Conservation (phyloP, 352 stramenopile species). For the Globisporangium iwayamae region DNA sequence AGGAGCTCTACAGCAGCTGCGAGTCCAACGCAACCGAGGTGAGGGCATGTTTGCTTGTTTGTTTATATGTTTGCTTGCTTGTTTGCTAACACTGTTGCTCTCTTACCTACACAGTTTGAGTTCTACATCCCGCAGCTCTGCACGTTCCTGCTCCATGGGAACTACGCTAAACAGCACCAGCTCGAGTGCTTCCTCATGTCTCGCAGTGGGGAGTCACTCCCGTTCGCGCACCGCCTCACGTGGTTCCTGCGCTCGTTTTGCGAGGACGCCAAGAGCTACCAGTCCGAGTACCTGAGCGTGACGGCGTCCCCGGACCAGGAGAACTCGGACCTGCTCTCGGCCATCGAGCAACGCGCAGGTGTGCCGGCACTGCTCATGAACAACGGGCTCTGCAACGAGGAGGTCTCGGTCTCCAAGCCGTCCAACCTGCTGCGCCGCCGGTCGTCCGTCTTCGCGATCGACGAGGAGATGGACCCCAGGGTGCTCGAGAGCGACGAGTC, state of each 20-base stretch:
- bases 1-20: conserved; percentile 69
- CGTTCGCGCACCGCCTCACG: conserved; percentile 79
- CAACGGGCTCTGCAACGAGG: conserved; percentile 62
- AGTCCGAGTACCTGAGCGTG: conserved; percentile 76
- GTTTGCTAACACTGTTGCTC: neutral
- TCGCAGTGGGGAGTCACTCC: conserved; percentile 70
- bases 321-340: conserved; percentile 56
- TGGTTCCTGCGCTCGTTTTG: conserved; percentile 90
- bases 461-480: conserved; percentile 36
- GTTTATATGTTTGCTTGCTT: neutral
- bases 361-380: conserved; percentile 75
- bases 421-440: conserved; percentile 48
- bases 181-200: conserved; percentile 87
- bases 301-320: conserved; percentile 52
- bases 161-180: conserved; percentile 81
- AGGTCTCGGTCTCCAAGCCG: conserved; percentile 45
- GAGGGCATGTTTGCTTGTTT: neutral
- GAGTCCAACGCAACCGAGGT: conserved; percentile 50
- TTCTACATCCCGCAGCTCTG: conserved; percentile 90
- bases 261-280: conserved; percentile 51
- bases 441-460: conserved; percentile 58
- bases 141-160: conserved; percentile 81
- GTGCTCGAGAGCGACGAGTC: conserved; percentile 43
- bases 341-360: conserved; percentile 61
- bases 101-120: conserved; percentile 42